phyloP scores from a whole-genome alignment of 192 early-diverging fungal genomes.

The Coemansia sp. region DNA sequence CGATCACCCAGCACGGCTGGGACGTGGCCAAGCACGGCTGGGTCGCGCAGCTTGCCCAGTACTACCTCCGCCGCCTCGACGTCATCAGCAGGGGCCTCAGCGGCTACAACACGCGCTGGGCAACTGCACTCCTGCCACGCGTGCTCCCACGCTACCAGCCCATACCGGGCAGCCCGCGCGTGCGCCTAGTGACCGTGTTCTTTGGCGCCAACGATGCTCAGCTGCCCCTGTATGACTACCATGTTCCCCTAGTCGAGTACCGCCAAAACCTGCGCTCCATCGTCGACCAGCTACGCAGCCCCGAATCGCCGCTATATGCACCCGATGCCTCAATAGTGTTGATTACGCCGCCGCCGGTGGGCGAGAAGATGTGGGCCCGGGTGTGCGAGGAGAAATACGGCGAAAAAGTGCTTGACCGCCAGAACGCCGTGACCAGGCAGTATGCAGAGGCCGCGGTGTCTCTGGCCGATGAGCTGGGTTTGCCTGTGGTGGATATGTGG shows the following conservation, averaged over 20 bases:
- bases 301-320: slow-evolving; percentile 4
- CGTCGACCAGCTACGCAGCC: neutral
- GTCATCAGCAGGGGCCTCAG: slow-evolving; percentile 37
- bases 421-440: neutral
- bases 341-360: slow-evolving; percentile 36
- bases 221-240: slow-evolving; percentile 3
- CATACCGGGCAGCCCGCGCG: no score
- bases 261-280: slow-evolving; percentile 9
- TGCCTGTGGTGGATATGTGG: slow-evolving; percentile 41
- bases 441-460: slow-evolving; percentile 17
- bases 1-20: slow-evolving; percentile 42
- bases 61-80: slow-evolving; percentile 26
- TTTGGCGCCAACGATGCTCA: slow-evolving; percentile 42
- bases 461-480: neutral
- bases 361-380: slow-evolving; percentile 5
- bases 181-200: slow-evolving; percentile 19
- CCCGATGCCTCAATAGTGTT: slow-evolving; percentile 14
- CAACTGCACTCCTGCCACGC: slow-evolving; percentile 1
- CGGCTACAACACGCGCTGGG: slow-evolving; percentile 36
- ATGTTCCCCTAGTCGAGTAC: slow-evolving; percentile 40
- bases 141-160: slow-evolving; percentile 4
- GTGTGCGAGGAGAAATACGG: neutral
- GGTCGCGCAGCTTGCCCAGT: slow-evolving; percentile 27
- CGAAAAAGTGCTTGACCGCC: slow-evolving; percentile 4
- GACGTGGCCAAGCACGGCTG: slow-evolving; percentile 33